These are phyloP conservation scores for Apophysomyces variabilis DNA, from an alignment of 371 early-diverging fungal species.

Conservation along the genomic window DNA sequence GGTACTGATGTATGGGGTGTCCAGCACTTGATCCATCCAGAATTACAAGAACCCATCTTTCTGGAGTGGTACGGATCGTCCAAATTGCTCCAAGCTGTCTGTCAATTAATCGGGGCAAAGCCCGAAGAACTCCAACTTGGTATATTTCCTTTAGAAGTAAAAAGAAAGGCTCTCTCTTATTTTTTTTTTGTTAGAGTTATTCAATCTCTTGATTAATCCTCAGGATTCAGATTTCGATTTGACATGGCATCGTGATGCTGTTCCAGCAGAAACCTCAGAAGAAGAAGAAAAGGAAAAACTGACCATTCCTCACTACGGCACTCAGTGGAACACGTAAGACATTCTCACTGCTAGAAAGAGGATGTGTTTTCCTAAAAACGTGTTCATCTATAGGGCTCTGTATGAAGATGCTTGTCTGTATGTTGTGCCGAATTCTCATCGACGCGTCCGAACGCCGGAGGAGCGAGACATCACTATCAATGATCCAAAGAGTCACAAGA, in stretches of 20 bases:
- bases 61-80: slow-evolving; percentile 54
- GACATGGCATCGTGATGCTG: slow-evolving; percentile 62
- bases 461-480: slow-evolving; percentile 55
- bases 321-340: slow-evolving; percentile 61
- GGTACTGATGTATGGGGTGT: slow-evolving; percentile 62
- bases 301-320: slow-evolving; percentile 57
- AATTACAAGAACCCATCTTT: slow-evolving; percentile 53
- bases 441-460: slow-evolving; percentile 47
- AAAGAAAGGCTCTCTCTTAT: too few species aligned
- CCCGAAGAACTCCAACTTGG: slow-evolving; percentile 52
- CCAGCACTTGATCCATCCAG: slow-evolving; percentile 56
- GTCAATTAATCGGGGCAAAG: slow-evolving; percentile 43
- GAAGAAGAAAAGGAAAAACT: slow-evolving; percentile 50
- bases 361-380: not conserved
- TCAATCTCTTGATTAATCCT: slow-evolving; percentile 60
- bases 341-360: not conserved
- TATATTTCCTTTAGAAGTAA: slow-evolving; percentile 14
- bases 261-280: slow-evolving; percentile 45
- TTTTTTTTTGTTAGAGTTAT: slow-evolving; percentile 42
- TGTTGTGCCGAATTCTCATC: slow-evolving; percentile 56
- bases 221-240: slow-evolving; percentile 55
- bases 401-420: slow-evolving; percentile 58
- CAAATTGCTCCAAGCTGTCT: slow-evolving; percentile 43
- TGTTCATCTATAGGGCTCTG: slow-evolving; percentile 37
- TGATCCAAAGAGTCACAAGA: slow-evolving; percentile 51